Evolutionary conservation across 148 eudicot genomes (phyloP), one percentile per base, ranked within the genome.

Genomic region (Cornus controversa): DNA sequence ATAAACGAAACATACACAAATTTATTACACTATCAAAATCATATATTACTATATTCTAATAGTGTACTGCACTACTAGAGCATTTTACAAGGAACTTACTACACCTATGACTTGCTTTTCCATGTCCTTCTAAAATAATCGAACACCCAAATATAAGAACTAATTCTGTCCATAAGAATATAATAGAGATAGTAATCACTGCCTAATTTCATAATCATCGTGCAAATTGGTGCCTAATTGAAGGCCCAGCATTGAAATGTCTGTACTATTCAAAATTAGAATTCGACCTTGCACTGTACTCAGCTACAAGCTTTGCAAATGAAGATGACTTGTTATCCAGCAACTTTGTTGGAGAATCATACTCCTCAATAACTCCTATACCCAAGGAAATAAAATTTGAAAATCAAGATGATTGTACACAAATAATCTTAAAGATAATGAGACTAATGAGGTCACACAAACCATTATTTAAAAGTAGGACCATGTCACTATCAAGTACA

Each of bases 401-500:
- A 60, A 60, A n/a, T 22, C 24, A 60, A n/a, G 64, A 53, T 84
- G 75, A 28, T 84, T 72, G n/a, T 80, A 77, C 69, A 87, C 86
- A 67, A 60, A 18, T 3, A 60, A 25, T 63, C 25, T 60, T n/a
- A 60, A 60, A 20, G 24, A 60, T 60, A 14, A 60, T 18, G 64
- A 18, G 57, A 50, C 24, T 6, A n/a, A 83, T 83, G 31, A 80
- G 64, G 25, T 22, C 1, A n/a, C 24, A 60, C 64, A 18, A 60
- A 60, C 64, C 64, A n/a, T 22, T 18, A 60, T 18, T 20, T 60
- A 60, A 6, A 20, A 60, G 24, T 60, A 60, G 64, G 23, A 60
- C 64, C 64, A 60, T 60, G 74, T 87, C 84, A 67, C 87, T 87
- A 66, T 84, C 84, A 9, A 84, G 80, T 57, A 87, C 87, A 14